These are phyloP conservation scores for Nothophytophthora sp. DNA, from an alignment of 352 stramenopile species.

Conservation along the genomic window DNA sequence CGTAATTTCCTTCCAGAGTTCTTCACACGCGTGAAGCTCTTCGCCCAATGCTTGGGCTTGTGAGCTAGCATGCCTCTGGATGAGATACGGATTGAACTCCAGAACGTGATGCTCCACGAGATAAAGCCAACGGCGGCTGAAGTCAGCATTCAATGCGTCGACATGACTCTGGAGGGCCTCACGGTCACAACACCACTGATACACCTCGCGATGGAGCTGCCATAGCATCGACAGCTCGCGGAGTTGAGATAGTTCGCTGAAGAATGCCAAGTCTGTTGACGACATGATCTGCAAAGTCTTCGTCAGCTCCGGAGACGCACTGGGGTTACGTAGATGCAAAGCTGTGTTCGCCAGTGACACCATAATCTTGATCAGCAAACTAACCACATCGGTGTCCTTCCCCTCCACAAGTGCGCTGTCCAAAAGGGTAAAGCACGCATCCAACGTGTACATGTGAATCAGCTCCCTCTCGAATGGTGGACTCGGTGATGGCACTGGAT, in stretches of 20 bases:
- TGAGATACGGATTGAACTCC: constrained; percentile 77
- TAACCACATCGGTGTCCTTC: constrained; percentile 26
- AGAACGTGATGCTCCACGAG: constrained; percentile 36
- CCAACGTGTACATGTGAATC: constrained; percentile 49
- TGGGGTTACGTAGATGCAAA: constrained; percentile 33
- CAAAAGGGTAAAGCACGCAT: constrained; percentile 52
- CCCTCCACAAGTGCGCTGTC: constrained; percentile 21
- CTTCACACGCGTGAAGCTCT: constrained; percentile 54
- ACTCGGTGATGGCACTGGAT: constrained; percentile 2
- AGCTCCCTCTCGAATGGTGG: constrained; percentile 28
- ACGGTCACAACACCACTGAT: constrained; percentile 43
- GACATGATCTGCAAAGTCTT: constrained; percentile 83
- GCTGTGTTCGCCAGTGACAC: constrained; percentile 46
- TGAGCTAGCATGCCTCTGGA: constrained; percentile 48
- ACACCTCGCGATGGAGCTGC: constrained; percentile 54
- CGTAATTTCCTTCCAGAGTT: constrained; percentile 59
- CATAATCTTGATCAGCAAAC: constrained; percentile 52
- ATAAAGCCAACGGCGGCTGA: constrained; percentile 47
- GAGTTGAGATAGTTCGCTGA: constrained; percentile 50
- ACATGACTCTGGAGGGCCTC: constrained; percentile 21
- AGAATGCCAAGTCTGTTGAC: constrained; percentile 73
- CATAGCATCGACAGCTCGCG: constrained; percentile 65
- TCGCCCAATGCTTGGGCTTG: constrained; percentile 52
- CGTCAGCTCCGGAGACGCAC: constrained; percentile 29
- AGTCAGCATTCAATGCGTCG: constrained; percentile 35